Base-by-base conservation (phyloP, 2,329 filamentous ascomycete genomes). In the Calonectria fujianensis region DNA sequence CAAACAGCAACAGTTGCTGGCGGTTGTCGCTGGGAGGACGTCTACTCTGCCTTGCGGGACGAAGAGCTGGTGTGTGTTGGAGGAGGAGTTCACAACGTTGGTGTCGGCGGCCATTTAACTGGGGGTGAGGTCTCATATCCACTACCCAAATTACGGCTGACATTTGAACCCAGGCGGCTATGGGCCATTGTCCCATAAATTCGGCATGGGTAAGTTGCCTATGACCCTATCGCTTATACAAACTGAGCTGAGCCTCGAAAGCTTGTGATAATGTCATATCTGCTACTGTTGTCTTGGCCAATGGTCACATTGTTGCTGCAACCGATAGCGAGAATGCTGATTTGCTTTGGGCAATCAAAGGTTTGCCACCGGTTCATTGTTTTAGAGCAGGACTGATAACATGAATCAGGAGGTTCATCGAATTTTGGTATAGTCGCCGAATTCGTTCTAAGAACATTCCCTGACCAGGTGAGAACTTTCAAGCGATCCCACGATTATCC, bases 281-380 rank as follows among this genome's bases (percentile, higher is more conserved):
- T 3, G 52, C 52, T 32, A 57, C 52, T 4, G 52, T 57, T 57
- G 52, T 57, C 18, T 32, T 57, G 31, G 52, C 52, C 1, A 31
- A 57, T n/a, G 52, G 52, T 7, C 29, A 20, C 2, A 14, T 57
- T 10, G 52, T 57, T 10, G 11, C 31, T n/a, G 52, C 52, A 11
- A 57, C 31, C 14, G 52, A 57, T 8, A 35, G 18, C 14, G 52
- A 57, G 18, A 57, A 57, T 35, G 31, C 13, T 10, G 52, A 57
- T 35, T 31, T 57, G 2, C 52, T 57, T 1, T 57, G 52, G 52
- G 52, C 52, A 14, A 57, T 57, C 52, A 57, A 57, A 57, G 52
- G 52, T 35, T 35, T 13, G 52, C 29, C 27, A 4, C 13, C 9
- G 5, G n/a, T 35, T 35, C 11, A 13, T 35, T 9, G 11, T 10